phyloP scores from a whole-genome alignment of 805 yeast genomes.

The Kluyveromyces nonfermentans region DNA sequence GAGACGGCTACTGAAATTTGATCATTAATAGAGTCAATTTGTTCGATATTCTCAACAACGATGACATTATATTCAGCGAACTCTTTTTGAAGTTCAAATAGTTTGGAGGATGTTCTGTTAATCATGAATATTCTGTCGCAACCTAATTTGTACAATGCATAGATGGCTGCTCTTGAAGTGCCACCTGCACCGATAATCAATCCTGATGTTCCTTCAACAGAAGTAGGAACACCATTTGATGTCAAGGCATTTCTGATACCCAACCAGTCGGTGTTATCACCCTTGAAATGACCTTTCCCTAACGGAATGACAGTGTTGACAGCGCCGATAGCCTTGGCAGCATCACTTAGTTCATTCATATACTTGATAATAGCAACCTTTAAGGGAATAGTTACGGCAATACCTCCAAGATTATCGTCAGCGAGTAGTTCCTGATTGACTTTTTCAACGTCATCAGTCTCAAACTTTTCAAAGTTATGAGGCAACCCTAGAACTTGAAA shows the following conservation, averaged over 20 bases:
- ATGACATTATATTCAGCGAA: constrained; percentile 56
- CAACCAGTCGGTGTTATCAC: constrained; percentile 94
- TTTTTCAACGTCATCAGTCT: constrained; percentile 50
- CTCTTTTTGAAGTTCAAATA: constrained; percentile 44
- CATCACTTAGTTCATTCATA: constrained; percentile 55
- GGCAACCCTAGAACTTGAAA: constrained; percentile 73
- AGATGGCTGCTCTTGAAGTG: constrained; percentile 89
- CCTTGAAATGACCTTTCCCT: constrained; percentile 43
- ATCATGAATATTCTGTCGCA: constrained; percentile 66
- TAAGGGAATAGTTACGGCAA: constrained; percentile 89
- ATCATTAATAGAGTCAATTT: constrained; percentile 32
- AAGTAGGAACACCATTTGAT: constrained; percentile 49
- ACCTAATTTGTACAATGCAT: constrained; percentile 73
- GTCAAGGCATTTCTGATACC: constrained; percentile 70
- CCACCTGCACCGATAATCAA: constrained; percentile 96
- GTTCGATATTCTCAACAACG: constrained; percentile 41
- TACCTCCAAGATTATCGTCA: constrained; percentile 69
- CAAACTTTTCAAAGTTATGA: constrained; percentile 55
- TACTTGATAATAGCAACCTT: constrained; percentile 70
- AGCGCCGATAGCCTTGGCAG: constrained; percentile 83
- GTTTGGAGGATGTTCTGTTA: constrained; percentile 68
- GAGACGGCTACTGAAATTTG: constrained; percentile 56
- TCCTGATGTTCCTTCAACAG: constrained; percentile 41
- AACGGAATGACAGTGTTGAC: constrained; percentile 74
- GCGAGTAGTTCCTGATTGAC: constrained; percentile 46